Base-by-base conservation (phyloP, 2,329 filamentous ascomycete genomes). In the Akanthomyces dipterigenus region DNA sequence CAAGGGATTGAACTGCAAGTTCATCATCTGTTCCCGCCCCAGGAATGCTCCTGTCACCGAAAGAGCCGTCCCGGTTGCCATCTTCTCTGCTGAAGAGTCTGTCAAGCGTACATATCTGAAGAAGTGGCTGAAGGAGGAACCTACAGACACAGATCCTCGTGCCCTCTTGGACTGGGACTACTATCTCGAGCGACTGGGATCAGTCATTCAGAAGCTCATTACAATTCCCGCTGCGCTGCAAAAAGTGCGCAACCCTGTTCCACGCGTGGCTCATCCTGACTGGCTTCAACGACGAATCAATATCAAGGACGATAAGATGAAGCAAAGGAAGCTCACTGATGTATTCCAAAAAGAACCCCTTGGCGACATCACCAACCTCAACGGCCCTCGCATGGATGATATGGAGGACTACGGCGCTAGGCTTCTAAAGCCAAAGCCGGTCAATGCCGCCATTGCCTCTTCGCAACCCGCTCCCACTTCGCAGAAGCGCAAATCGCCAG, bases 1-100 rank as follows among this genome's bases (percentile, higher is more conserved):
- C 76, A 99, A 98, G 75, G 95, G 95, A 3, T 75, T 99, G 67
- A 99, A 99, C 78, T 99, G 95, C 87, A 98, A 98, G 76, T 99
- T 98, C 75, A 97, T 99, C 72, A 97, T 99, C 70, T 96, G 93
- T 56, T 84, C 91, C 16, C 86, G 84, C 65, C 95, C 95, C 4
- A 90, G 87, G 70, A 90, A 90, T 70, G 91, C 93, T 0, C 93
- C 95, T 1, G 93, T 99, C 64, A 99, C 95, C 0, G 96, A 99
- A 67, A 84, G 95, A 68, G 95, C 95, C 24, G 85, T 99, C 63
- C 95, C 95, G 0, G 92, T 99, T 5, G 92, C 95, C 22, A 99
- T 99, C 64, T 98, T 99, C 75, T 97, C 95, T 0, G 92, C 95
- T 0, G 93, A 98, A 61, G 88, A 93, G 61, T 84, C 85, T 6